Evolutionary conservation across 176 grass and related monocot genomes (phyloP).

Genomic region (Poa pratensis): DNA sequence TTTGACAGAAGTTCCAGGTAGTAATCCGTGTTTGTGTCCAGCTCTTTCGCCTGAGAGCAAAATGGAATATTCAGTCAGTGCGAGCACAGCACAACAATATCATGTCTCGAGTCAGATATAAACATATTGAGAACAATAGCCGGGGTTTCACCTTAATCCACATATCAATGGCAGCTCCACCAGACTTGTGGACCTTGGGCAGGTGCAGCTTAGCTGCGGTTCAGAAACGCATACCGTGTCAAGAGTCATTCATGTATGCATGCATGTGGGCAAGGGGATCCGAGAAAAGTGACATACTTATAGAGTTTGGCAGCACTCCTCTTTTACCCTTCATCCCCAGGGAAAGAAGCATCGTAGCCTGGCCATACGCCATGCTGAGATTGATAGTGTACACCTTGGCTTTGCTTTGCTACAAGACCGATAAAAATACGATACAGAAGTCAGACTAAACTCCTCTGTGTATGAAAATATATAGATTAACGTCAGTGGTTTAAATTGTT

Average conservation of each 20-base stretch:
- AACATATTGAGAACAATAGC: slow-evolving; percentile 7
- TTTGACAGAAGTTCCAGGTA: slow-evolving; percentile 67
- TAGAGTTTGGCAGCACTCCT: slow-evolving; percentile 72
- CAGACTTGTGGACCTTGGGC: slow-evolving; percentile 73
- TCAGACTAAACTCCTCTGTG: slow-evolving; percentile 8
- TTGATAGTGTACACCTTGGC: slow-evolving; percentile 93
- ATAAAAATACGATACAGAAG: slow-evolving; percentile 8
- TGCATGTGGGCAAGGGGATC: neutral
- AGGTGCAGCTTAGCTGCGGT: slow-evolving; percentile 75
- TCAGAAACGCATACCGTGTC: neutral
- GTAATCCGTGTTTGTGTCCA: slow-evolving; percentile 80
- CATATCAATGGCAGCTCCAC: slow-evolving; percentile 82
- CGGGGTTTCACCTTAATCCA: slow-evolving; percentile 64
- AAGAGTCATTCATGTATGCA: neutral
- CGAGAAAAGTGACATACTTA: slow-evolving; percentile 56
- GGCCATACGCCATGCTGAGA: slow-evolving; percentile 85
- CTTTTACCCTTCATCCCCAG: slow-evolving; percentile 78
- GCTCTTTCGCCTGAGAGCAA: slow-evolving; percentile 69
- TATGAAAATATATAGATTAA: neutral
- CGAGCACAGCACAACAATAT: neutral
- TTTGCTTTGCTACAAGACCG: slow-evolving; percentile 63
- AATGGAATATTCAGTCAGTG: slow-evolving; percentile 24
- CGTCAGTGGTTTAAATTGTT: neutral
- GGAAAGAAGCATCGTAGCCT: slow-evolving; percentile 89
- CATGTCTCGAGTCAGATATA: neutral